A percentile compares a stretch with the other conserved stretches of the same genome.
Conservation (phyloP, 2,329 filamentous ascomycete genomes). For the Clarireedia monteithiana region DNA sequence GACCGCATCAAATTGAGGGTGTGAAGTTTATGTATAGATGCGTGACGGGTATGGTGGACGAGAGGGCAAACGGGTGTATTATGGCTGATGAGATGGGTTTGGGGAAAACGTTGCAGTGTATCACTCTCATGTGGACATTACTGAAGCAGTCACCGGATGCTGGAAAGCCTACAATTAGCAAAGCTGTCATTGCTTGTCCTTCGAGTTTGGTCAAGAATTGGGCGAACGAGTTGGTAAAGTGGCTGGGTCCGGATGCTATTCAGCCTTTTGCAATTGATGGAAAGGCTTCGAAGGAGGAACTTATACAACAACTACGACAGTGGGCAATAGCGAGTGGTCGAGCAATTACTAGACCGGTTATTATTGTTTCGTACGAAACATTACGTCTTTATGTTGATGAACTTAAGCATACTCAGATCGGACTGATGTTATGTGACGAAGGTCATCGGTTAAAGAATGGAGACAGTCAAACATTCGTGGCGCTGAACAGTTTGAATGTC, state of each 20-base stretch:
- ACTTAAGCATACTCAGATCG: constrained; percentile 82
- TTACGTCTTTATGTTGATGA: constrained; percentile 85
- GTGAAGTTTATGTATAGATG: constrained; percentile 96
- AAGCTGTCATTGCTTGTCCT: constrained; percentile 93
- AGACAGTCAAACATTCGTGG: constrained; percentile 90
- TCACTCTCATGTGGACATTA: constrained; percentile 91
- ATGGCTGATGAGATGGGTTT: constrained; percentile 99
- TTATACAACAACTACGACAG: constrained; percentile 82
- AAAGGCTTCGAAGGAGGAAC: constrained; percentile 89
- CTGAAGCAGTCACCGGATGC: constrained; percentile 92
- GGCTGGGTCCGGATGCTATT: constrained; percentile 87
- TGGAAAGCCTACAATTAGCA: constrained; percentile 90
- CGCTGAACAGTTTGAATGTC: constrained; percentile 84
- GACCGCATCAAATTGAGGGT: constrained; percentile 95
- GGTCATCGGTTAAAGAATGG: constrained; percentile 95
- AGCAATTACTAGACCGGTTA: constrained; percentile 52
- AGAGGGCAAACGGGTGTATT: constrained; percentile 92
- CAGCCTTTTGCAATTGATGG: constrained; percentile 94
- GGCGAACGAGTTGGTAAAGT: constrained; percentile 95
- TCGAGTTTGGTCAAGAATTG: constrained; percentile 96
- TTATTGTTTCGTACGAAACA: constrained; percentile 97
- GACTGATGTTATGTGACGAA: constrained; percentile 90
- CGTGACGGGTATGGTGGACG: constrained; percentile 90
- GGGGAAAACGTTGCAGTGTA: constrained; percentile 95
- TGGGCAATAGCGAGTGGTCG: constrained; percentile 73